Conservation (phyloP, 345 rosid species). For the Rhodamnia argentea region DNA sequence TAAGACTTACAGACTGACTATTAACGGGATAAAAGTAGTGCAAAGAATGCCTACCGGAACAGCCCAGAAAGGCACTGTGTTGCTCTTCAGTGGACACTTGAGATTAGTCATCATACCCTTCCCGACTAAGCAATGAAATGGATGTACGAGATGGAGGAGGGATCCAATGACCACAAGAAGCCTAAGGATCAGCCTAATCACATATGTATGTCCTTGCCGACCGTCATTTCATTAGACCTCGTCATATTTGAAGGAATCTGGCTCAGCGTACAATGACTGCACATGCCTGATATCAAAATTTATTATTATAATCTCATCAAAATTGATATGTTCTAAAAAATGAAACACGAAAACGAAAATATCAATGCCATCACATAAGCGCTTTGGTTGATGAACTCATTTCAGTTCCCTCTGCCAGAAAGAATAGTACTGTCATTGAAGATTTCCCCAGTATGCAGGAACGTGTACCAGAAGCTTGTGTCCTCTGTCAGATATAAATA, state of each 20-base stretch:
- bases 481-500: not conserved
- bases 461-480: not conserved
- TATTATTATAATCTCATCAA: not conserved
- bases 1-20: not conserved
- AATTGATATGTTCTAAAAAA: not conserved
- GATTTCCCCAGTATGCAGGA: not conserved
- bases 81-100: conserved; percentile 58
- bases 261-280: not conserved
- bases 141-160: conserved; percentile 38
- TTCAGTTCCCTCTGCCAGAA: not conserved
- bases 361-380: not conserved
- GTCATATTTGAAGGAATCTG: conserved; percentile 20
- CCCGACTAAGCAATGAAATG: conserved; percentile 83
- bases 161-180: conserved; percentile 39
- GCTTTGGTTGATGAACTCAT: not conserved
- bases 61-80: conserved; percentile 75
- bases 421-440: not conserved
- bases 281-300: not conserved
- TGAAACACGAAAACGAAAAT: not conserved
- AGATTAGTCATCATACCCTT: conserved; percentile 92
- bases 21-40: not conserved
- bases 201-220: conserved; percentile 56
- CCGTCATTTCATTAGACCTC: conserved; percentile 50
- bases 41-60: conserved; percentile 46
- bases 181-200: conserved; percentile 57